Evolutionary conservation across 2,329 filamentous ascomycete genomes (phyloP).

Genomic region (Pezicula rhizophila): DNA sequence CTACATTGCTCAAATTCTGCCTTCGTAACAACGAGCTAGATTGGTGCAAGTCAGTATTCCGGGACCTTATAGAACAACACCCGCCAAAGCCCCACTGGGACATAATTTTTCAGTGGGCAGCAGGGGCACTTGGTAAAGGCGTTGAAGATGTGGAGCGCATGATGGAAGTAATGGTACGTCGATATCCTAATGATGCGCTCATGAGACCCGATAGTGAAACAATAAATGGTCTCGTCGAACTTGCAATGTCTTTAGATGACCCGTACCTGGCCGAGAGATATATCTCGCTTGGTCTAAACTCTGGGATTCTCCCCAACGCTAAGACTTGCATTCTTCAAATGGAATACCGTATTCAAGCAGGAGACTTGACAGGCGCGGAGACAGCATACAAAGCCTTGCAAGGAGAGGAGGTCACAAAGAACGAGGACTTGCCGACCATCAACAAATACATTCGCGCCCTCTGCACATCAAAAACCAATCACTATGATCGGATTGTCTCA

Average conservation of each 20-base stretch:
- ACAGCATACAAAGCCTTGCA: slow-evolving; percentile 59
- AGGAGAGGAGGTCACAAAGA: slow-evolving; percentile 43
- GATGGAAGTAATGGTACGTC: slow-evolving; percentile 58
- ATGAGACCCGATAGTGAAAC: slow-evolving; percentile 59
- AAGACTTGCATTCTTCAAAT: slow-evolving; percentile 70
- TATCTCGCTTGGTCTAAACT: slow-evolving; percentile 57
- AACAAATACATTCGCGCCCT: slow-evolving; percentile 70
- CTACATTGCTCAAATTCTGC: slow-evolving; percentile 54
- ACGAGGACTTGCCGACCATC: slow-evolving; percentile 55
- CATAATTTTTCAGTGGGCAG: slow-evolving; percentile 68
- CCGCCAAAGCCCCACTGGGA: slow-evolving; percentile 59
- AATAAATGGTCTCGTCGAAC: slow-evolving; percentile 70
- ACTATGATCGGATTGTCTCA: slow-evolving; percentile 66
- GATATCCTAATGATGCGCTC: slow-evolving; percentile 39
- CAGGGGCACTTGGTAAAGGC: slow-evolving; percentile 60
- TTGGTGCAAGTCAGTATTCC: slow-evolving; percentile 58
- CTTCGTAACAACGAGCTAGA: slow-evolving; percentile 51
- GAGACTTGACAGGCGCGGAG: slow-evolving; percentile 65
- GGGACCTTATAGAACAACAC: slow-evolving; percentile 32
- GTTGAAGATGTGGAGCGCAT: slow-evolving; percentile 69
- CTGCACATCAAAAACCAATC: slow-evolving; percentile 51
- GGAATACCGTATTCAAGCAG: slow-evolving; percentile 65
- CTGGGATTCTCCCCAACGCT: slow-evolving; percentile 60
- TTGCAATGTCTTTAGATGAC: slow-evolving; percentile 65
- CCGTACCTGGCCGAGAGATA: slow-evolving; percentile 69